phyloP scores from a whole-genome alignment of 202 grass and related monocot species.

The Cymbopogon flexuosus region DNA sequence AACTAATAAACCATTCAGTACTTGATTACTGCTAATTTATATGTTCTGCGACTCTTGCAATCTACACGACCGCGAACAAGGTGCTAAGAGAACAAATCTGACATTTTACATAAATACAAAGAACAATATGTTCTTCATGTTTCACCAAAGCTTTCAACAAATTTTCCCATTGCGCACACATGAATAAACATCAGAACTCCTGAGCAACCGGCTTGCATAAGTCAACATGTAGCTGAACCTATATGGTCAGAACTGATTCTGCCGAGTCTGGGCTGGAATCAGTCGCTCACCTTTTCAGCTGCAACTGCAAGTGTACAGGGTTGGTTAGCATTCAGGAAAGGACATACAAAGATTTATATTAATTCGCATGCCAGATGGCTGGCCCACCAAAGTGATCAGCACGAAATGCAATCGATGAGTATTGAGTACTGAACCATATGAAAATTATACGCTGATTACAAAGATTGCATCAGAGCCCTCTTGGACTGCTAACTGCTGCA shows the following conservation, averaged over 20 bases:
- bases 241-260: slow-evolving; percentile 31
- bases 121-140: not conserved
- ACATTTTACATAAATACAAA: slow-evolving; percentile 33
- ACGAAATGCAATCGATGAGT: not conserved
- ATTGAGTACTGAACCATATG: not conserved
- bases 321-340: not conserved
- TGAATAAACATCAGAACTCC: slow-evolving; percentile 20
- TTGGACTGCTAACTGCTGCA: not conserved
- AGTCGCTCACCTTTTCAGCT: slow-evolving; percentile 41
- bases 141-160: not conserved
- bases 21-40: not conserved
- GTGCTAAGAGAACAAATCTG: slow-evolving; percentile 10
- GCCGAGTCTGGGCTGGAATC: not conserved
- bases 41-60: not conserved
- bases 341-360: not conserved
- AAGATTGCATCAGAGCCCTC: not conserved
- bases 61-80: not conserved
- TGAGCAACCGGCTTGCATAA: slow-evolving; percentile 6
- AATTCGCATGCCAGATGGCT: not conserved
- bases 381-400: not conserved
- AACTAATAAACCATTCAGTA: not conserved
- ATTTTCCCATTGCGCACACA: not conserved
- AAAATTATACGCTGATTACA: not conserved
- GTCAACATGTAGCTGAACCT: slow-evolving; percentile 5
- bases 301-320: slow-evolving; percentile 12